Conservation (phyloP, 2,329 filamentous ascomycete genomes). For the Macrophomina phaseolina region DNA sequence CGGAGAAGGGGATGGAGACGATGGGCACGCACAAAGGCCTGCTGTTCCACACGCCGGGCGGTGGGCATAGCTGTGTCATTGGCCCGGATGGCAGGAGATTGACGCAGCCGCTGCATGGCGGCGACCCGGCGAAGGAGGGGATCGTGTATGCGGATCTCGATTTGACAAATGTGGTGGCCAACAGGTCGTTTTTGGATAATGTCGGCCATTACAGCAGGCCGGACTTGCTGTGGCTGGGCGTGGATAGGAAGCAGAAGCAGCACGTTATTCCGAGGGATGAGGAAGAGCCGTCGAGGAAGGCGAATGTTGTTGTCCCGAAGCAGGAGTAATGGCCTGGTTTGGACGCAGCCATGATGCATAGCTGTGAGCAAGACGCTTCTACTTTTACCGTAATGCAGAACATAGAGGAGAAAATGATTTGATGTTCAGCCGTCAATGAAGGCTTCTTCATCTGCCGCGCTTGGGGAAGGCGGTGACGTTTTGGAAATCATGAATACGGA, state of each 20-base stretch:
- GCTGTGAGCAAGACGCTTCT: too few species aligned
- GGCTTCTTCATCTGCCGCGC: too few species aligned
- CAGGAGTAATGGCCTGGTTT: neutral
- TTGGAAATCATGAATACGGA: too few species aligned
- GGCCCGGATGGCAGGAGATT: slow-evolving; percentile 59
- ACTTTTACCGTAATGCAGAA: too few species aligned
- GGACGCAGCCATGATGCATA: too few species aligned
- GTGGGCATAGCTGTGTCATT: slow-evolving; percentile 58
- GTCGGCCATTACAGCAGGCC: slow-evolving; percentile 13
- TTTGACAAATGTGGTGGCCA: slow-evolving; percentile 44
- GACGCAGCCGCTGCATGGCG: slow-evolving; percentile 45
- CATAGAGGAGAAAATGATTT: too few species aligned
- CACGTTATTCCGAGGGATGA: neutral
- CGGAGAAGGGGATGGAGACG: slow-evolving; percentile 49
- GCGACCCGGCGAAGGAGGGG: slow-evolving; percentile 47
- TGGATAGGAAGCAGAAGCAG: slow-evolving; percentile 9
- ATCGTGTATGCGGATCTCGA: slow-evolving; percentile 60
- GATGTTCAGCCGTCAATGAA: too few species aligned
- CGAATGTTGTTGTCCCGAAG: neutral
- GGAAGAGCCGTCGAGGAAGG: slow-evolving; percentile 3
- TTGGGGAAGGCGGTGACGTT: too few species aligned
- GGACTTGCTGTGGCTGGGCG: slow-evolving; percentile 16
- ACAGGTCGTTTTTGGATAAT: slow-evolving; percentile 3
- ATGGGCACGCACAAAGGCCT: slow-evolving; percentile 51
- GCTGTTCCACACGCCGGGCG: slow-evolving; percentile 49